Conservation (phyloP, 129 eudicot genomes). For the Escallonia herrerae region DNA sequence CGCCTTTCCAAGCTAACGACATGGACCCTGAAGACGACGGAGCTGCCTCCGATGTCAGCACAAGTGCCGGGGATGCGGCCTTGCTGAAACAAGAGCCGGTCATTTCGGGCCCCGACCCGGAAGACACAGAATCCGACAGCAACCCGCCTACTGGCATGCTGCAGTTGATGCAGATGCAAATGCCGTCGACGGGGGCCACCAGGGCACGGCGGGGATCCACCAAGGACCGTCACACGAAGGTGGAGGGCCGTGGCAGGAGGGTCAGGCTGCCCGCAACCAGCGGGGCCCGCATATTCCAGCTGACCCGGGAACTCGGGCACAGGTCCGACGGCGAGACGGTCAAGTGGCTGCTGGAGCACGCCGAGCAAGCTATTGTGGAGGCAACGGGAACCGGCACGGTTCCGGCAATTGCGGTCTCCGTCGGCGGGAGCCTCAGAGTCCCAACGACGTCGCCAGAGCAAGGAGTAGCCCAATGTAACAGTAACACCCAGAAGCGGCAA, state of each 20-base stretch:
- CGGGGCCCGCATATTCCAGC: constrained; percentile 11
- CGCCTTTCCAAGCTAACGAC: no score
- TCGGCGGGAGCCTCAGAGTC: constrained; percentile 28
- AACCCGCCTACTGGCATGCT: background rate
- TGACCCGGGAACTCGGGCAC: constrained; percentile 16
- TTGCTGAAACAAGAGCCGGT: no score
- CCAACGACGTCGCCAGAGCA: constrained; percentile 9
- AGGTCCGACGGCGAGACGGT: constrained; percentile 20
- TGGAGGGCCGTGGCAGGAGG: constrained; percentile 22
- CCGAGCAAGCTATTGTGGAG: constrained; percentile 15
- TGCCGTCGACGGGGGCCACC: background rate
- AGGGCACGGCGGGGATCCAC: constrained; percentile 1
- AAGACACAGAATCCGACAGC: no score
- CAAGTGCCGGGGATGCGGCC: no score
- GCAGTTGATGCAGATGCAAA: constrained; percentile 2
- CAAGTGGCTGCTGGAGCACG: constrained; percentile 24
- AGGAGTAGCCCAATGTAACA: background rate
- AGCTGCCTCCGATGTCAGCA: no score
- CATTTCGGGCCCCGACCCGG: background rate
- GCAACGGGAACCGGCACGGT: constrained; percentile 35
- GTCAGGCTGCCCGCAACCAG: constrained; percentile 1
- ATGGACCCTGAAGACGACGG: no score
- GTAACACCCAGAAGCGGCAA: background rate
- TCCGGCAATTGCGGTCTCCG: constrained; percentile 30
- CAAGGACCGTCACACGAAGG: constrained; percentile 8